phyloP scores from a whole-genome alignment of 2,329 filamentous ascomycete genomes.

The Ophiocordyceps polyrhachis-furcata region DNA sequence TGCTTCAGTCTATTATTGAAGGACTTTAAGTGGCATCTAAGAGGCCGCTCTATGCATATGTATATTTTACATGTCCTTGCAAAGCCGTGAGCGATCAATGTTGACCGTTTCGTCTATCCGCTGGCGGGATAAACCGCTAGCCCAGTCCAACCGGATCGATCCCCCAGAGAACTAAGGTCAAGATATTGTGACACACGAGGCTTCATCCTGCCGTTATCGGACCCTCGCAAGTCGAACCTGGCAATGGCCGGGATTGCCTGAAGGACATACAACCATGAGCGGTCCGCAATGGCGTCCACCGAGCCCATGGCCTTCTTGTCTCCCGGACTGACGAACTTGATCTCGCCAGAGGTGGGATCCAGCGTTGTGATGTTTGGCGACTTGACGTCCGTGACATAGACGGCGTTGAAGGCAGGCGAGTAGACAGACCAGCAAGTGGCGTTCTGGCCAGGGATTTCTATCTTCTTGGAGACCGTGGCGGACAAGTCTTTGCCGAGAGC shows the following conservation, averaged over 20 bases:
- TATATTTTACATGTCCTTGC: too few species aligned
- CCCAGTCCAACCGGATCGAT: not conserved
- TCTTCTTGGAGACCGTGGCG: not conserved
- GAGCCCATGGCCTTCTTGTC: not conserved
- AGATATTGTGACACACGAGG: not conserved
- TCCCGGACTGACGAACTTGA: not conserved
- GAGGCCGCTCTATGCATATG: too few species aligned
- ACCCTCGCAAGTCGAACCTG: not conserved
- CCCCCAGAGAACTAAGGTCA: not conserved
- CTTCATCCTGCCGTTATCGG: not conserved
- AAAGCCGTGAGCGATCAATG: too few species aligned
- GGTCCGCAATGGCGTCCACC: not conserved
- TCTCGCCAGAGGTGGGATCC: not conserved
- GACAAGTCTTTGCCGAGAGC: not conserved
- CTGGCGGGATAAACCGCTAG: not conserved
- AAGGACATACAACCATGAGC: not conserved
- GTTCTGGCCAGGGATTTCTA: not conserved
- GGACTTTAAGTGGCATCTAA: too few species aligned
- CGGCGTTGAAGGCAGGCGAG: not conserved
- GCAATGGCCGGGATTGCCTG: not conserved
- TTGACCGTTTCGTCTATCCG: not conserved
- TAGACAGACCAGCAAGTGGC: constrained; percentile 1
- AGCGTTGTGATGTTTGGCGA: not conserved
- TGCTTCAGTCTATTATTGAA: too few species aligned
- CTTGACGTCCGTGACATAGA: not conserved